Evolutionary conservation across 805 yeast species (phyloP).

Genomic region (Ogataea neopini): DNA sequence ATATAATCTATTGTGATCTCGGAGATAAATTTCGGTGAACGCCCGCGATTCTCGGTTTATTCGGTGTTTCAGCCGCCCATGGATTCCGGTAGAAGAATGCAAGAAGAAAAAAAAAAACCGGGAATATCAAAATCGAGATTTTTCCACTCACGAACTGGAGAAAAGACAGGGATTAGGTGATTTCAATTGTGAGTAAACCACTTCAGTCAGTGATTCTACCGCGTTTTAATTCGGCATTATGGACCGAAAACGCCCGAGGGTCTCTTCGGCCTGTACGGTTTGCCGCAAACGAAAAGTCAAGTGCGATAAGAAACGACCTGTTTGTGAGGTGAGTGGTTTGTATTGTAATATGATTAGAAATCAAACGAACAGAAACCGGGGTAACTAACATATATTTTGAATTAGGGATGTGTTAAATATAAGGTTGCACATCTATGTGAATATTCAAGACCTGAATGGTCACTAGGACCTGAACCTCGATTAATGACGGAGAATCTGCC

Average conservation of each 20-base stretch:
- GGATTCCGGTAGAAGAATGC: background rate
- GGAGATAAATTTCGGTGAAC: background rate
- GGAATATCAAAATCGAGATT: background rate
- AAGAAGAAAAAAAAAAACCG: background rate
- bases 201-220: background rate
- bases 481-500: no score
- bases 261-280: conserved; percentile 43
- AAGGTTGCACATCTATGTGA: conserved; percentile 27
- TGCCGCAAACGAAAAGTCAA: conserved; percentile 47
- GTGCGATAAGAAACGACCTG: conserved; percentile 45
- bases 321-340: conserved; percentile 28
- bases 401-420: conserved; percentile 29
- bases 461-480: conserved; percentile 4
- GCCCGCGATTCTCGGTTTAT: conserved; percentile 3
- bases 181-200: background rate
- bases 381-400: no score
- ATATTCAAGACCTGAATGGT: conserved; percentile 31
- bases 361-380: no score
- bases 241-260: conserved; percentile 26
- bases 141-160: background rate
- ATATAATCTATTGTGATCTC: background rate
- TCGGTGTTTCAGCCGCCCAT: conserved; percentile 5
- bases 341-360: background rate
- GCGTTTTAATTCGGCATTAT: background rate
- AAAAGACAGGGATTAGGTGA: no score